Conservation (phyloP, 257 asterid species). For the Knoxia roxburghii region DNA sequence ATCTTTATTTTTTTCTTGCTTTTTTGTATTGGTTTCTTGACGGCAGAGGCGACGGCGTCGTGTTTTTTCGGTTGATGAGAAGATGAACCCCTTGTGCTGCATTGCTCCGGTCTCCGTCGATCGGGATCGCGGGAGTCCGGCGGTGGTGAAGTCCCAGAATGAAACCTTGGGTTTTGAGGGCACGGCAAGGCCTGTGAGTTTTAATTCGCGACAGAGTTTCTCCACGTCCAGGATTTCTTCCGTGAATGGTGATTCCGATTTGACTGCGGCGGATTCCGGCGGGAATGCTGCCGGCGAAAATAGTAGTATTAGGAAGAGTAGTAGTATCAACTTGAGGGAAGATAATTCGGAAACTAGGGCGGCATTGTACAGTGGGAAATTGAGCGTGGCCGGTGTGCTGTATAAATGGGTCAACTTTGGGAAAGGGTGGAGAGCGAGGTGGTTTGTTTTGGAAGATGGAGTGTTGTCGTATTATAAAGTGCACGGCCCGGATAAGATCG, state of each 20-base stretch:
- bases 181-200: conserved; percentile 35
- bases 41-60: too few relatives aligned
- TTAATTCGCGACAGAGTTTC: conserved; percentile 61
- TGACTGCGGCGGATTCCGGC: not conserved
- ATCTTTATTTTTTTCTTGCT: too few relatives aligned
- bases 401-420: conserved; percentile 98
- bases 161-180: conserved; percentile 40
- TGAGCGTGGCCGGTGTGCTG: conserved; percentile 65
- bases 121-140: conserved; percentile 56
- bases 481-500: conserved; percentile 91
- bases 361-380: conserved; percentile 24
- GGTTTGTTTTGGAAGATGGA: conserved; percentile 97
- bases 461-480: conserved; percentile 90
- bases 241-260: conserved; percentile 34
- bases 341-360: conserved; percentile 24
- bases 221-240: conserved; percentile 39
- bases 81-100: conserved; percentile 99
- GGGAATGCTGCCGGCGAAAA: not conserved
- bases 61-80: not conserved
- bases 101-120: conserved; percentile 97
- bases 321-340: conserved; percentile 23
- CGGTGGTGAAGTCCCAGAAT: conserved; percentile 56
- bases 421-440: conserved; percentile 94
- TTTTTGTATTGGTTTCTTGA: too few relatives aligned
- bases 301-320: not conserved